Conservation (phyloP, 495 filamentous ascomycete species). For the Trichoderma erinaceum region DNA sequence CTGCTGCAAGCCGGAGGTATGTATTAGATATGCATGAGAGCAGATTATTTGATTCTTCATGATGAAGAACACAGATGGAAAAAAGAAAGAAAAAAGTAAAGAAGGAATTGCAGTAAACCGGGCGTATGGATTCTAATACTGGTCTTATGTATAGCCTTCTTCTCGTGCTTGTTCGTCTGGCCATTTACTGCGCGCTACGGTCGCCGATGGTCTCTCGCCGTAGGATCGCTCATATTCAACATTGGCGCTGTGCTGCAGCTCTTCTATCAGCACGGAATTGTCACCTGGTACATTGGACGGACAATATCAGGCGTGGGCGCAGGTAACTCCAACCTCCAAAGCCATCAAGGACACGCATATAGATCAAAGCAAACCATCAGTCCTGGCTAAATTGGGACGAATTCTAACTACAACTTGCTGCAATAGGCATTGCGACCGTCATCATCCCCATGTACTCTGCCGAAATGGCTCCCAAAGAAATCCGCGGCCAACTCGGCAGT, state of each 20-base stretch:
- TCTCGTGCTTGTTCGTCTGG: conserved; percentile 41
- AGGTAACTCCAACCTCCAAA: not conserved
- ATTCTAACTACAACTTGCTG: not conserved
- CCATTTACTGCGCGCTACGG: conserved; percentile 39
- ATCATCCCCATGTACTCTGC: conserved; percentile 48
- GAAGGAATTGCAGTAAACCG: too few relatives aligned
- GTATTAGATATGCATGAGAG: conserved; percentile 14
- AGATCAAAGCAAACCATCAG: not conserved
- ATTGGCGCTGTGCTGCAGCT: conserved; percentile 41
- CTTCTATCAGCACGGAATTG: conserved; percentile 37
- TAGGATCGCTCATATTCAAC: conserved; percentile 38
- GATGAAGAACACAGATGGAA: too few relatives aligned
- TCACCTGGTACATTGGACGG: conserved; percentile 41
- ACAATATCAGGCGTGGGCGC: conserved; percentile 42
- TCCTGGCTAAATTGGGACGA: not conserved
- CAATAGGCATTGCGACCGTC: conserved; percentile 43
- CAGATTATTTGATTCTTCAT: not conserved
- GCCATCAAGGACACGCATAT: not conserved
- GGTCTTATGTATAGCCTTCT: conserved; percentile 21
- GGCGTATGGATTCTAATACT: not conserved
- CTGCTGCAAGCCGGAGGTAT: conserved; percentile 45
- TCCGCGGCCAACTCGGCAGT: conserved; percentile 39
- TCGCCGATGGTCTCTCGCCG: conserved; percentile 38
- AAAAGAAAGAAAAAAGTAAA: too few relatives aligned
- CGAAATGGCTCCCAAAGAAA: conserved; percentile 48